phyloP scores from a whole-genome alignment of 202 grass and related monocot genomes.

The Carex sylvatica region DNA sequence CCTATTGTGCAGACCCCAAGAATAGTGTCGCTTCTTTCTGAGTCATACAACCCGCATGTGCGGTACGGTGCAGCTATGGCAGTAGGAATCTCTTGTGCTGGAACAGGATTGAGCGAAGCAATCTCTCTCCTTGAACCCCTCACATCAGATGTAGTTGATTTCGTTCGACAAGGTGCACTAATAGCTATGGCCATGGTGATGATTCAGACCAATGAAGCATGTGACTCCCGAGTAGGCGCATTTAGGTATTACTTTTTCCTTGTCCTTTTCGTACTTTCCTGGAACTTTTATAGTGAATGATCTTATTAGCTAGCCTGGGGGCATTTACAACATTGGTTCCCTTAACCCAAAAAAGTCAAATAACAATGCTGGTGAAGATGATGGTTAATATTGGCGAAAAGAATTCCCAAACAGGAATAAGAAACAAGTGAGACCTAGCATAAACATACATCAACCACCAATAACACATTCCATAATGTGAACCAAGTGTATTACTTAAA shows the following conservation, averaged over 20 bases:
- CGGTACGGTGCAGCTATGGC: constrained; percentile 98
- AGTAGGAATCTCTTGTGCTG: constrained; percentile 97
- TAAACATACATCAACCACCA: not conserved
- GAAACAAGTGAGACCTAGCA: not conserved
- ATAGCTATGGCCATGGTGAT: constrained; percentile 99
- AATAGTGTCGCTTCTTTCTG: constrained; percentile 94
- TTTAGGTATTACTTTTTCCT: constrained; percentile 45
- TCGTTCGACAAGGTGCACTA: constrained; percentile 93
- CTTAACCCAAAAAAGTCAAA: not conserved
- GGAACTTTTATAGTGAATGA: not conserved
- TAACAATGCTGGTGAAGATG: not conserved
- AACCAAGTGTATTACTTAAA: not conserved
- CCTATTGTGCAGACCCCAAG: constrained; percentile 70
- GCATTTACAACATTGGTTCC: not conserved
- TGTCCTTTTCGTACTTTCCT: not conserved
- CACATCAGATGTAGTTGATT: constrained; percentile 97
- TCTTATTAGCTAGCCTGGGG: not conserved
- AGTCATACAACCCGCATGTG: constrained; percentile 98
- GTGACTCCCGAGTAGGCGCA: constrained; percentile 80
- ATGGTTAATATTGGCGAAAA: not conserved
- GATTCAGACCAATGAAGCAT: constrained; percentile 98
- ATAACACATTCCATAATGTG: not conserved
- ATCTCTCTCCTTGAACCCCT: constrained; percentile 99
- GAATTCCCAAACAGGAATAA: not conserved
- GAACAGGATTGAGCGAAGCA: constrained; percentile 88